Base-by-base conservation (phyloP, 345 rosid species). In the Gossypium herbaceum region DNA sequence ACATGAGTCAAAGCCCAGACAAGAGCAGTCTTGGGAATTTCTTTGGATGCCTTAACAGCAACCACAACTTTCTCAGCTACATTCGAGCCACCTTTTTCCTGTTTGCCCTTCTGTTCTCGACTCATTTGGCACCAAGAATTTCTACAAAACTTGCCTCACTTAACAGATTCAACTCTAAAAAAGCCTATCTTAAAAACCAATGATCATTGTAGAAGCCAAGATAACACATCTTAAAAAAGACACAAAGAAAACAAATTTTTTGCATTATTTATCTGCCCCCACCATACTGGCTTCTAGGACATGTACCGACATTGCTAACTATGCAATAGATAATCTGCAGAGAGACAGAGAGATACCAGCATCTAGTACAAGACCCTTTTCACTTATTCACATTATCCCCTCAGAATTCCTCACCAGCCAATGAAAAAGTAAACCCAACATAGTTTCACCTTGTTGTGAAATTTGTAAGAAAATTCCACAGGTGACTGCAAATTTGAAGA, bases 1-100 rank as follows among this genome's bases (percentile, higher is more conserved):
- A 93, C 91, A 80, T 96, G 99, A 75, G 98, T 93, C 91, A 96
- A 85, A 74, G 99, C 97, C 99, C 99, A 96, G 45, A 93, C 90
- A 55, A 96, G 80, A 47, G 99, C 98, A 77, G 86, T 86, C 85
- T 88, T 93, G 6, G 99, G 88, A 78, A 96, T 89, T 82, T 96
- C 98, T 81, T 91, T 96, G 4, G 98, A 93, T 12, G 98, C 97
- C 88, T 92, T 96, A 73, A 93, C 97, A 22, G 94, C 98, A 78
- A 96, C 97, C 73, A 96, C 89, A 51, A 92, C 97, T 81, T 93
- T 96, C 81, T 84, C 88, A 29, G 89, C 85, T 63, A 19, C 89
- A 83, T 87, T 86, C 6, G 82, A 76, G 65, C 81, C 83, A 8
- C 81, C 68, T 75, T 84, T 90, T 79, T 81, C 90, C 71, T 72